A percentile compares a stretch with the other conserved stretches of the same genome.
These are phyloP conservation scores for Dioscorea dumetorum DNA, from an alignment of 106 monocot species.

Conservation along the genomic window DNA sequence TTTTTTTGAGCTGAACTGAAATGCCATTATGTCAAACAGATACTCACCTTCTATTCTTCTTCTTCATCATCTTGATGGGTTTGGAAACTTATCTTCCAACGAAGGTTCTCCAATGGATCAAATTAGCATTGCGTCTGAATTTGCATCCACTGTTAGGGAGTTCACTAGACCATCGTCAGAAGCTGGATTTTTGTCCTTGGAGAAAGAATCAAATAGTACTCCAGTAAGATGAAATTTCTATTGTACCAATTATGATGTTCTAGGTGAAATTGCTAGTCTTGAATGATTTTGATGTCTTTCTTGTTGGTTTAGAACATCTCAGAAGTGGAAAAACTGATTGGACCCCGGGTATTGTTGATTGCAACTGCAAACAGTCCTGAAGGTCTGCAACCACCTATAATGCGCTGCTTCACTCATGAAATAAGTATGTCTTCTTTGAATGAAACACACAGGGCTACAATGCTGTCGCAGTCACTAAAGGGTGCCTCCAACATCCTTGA, in stretches of 20 bases:
- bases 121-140: slow-evolving; percentile 47
- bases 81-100: slow-evolving; percentile 61
- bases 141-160: slow-evolving; percentile 68
- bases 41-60: slow-evolving; percentile 88
- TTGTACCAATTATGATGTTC: not conserved
- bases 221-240: slow-evolving; percentile 28
- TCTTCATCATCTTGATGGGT: slow-evolving; percentile 74
- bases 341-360: slow-evolving; percentile 59
- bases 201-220: slow-evolving; percentile 17
- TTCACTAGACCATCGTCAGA: slow-evolving; percentile 51
- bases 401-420: slow-evolving; percentile 93
- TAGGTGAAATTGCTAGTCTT: not conserved
- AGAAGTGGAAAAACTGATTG: slow-evolving; percentile 34
- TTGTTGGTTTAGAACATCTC: slow-evolving; percentile 32
- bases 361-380: slow-evolving; percentile 72
- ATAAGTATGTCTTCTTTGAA: slow-evolving; percentile 57
- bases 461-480: slow-evolving; percentile 54
- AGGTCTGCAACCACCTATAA: slow-evolving; percentile 51
- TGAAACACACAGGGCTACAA: slow-evolving; percentile 46
- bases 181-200: slow-evolving; percentile 22
- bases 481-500: slow-evolving; percentile 23
- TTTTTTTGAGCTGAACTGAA: no score
- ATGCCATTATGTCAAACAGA: slow-evolving; percentile 22
- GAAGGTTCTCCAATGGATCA: slow-evolving; percentile 65
- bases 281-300: not conserved